Evolutionary conservation across 768 basidiomycete species (phyloP).

Genomic region (Russula griseocarnosa): DNA sequence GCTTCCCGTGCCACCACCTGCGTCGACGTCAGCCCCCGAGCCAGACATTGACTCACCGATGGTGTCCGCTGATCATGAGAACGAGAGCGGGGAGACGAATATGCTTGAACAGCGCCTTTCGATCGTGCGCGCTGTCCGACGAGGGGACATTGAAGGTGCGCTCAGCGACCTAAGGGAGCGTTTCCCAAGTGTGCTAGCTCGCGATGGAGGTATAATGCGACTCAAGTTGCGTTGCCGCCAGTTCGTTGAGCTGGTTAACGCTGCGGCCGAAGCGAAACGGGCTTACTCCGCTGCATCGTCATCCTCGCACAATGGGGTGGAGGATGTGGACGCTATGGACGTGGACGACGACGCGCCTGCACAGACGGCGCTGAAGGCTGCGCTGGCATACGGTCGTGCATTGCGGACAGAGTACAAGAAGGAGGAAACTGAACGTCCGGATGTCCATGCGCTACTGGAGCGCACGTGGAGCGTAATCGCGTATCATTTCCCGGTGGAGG

Average conservation of each 20-base stretch:
- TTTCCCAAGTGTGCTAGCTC: slow-evolving; percentile 61
- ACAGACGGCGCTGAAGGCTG: slow-evolving; percentile 56
- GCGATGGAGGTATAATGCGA: slow-evolving; percentile 64
- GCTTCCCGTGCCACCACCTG: slow-evolving; percentile 24
- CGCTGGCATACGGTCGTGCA: slow-evolving; percentile 70
- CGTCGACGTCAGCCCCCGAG: slow-evolving; percentile 21
- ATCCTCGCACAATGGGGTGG: slow-evolving; percentile 17
- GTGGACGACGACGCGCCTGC: slow-evolving; percentile 49
- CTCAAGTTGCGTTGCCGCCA: slow-evolving; percentile 82
- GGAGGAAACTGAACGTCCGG: slow-evolving; percentile 49
- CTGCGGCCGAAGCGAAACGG: slow-evolving; percentile 25
- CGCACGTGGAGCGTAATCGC: slow-evolving; percentile 78
- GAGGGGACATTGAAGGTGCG: slow-evolving; percentile 69
- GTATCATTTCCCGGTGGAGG: slow-evolving; percentile 68
- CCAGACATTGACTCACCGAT: slow-evolving; percentile 24
- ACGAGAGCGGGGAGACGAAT: slow-evolving; percentile 38
- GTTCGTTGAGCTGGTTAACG: slow-evolving; percentile 64
- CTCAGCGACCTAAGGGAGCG: slow-evolving; percentile 51
- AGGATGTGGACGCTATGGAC: slow-evolving; percentile 42
- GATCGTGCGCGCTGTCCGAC: slow-evolving; percentile 63
- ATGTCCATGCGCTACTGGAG: slow-evolving; percentile 63
- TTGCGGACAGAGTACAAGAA: slow-evolving; percentile 65
- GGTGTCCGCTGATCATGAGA: slow-evolving; percentile 34
- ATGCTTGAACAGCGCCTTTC: slow-evolving; percentile 59
- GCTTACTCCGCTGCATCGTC: slow-evolving; percentile 7